Evolutionary conservation across 495 filamentous ascomycete species (phyloP), one percentile per base, ranked within the genome.

Genomic region (Sporormia fimetaria): DNA sequence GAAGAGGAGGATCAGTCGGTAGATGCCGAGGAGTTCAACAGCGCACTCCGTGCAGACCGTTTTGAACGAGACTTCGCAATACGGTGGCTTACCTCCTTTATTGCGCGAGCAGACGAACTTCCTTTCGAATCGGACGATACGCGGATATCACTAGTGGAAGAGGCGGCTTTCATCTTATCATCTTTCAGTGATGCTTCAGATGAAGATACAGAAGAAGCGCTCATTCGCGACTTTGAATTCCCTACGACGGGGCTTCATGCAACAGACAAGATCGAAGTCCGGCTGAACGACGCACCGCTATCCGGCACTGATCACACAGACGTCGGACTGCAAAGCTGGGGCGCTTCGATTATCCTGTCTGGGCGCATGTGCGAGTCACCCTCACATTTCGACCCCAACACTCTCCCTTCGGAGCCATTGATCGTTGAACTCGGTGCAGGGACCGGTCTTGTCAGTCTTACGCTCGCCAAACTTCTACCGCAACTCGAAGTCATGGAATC

Each of bases 261-360:
- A 7, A 3, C 31, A 25, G 14, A n/a, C 5, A 33, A 7, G 3
- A 42, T 44, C 27, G 6, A 36, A 6, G 28, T 49, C 12, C 33
- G 15, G 21, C 29, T 49, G 10, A 49, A 49, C 26, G 39, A 49
- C 26, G 40, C 46, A 2, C 46, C 46, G 21, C 35, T 49, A 4
- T 49, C 46, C n/a, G 44, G 37, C 4, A 49, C 45, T 10, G 45
- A 49, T 33, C 45, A 49, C 39, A 49, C 45, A 6, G 45, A 43
- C 21, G 45, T 49, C 14, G 45, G 45, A 15, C 38, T 43, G 6
- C 45, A 49, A 28, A 49, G 39, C 33, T 49, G 45, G 45, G 45
- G 45, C 32, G 45, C 45, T n/a, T 42, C 37, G 8, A 49, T 42
- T 16, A 32, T 49, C 20, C 23, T 49, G 8, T 42, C 45, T 2